Evolutionary conservation across 371 early-diverging fungal species (phyloP).

Genomic region (Parasitella parasitica): DNA sequence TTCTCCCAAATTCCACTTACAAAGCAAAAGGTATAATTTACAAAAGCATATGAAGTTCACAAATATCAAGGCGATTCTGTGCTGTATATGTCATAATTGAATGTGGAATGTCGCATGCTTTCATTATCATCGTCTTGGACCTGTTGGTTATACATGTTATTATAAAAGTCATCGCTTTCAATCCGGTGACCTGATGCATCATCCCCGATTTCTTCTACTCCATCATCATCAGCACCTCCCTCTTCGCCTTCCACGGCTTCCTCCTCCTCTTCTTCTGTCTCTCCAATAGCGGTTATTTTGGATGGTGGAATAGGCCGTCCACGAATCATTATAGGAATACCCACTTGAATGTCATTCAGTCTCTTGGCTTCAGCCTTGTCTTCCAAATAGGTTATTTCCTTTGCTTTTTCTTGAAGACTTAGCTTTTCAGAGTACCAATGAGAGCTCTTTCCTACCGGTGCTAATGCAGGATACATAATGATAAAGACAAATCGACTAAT

Average conservation of each 20-base stretch:
- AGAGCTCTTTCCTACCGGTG: neutral
- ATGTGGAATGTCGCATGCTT: neutral
- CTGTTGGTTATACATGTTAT: neutral
- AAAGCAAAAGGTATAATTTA: neutral
- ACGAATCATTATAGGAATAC: neutral
- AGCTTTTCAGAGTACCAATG: slow-evolving; percentile 3
- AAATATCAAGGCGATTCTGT: neutral
- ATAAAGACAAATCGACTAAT: too few relatives aligned
- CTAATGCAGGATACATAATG: slow-evolving; percentile 10
- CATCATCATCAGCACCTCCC: neutral
- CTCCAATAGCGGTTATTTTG: neutral
- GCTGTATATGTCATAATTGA: neutral
- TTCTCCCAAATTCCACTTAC: neutral
- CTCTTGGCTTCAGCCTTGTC: neutral
- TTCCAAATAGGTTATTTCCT: neutral
- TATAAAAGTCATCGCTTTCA: neutral
- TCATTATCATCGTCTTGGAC: neutral
- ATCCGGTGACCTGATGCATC: too few relatives aligned
- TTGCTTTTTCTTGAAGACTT: neutral
- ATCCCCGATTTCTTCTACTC: neutral
- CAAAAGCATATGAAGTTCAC: neutral
- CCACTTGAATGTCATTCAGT: neutral
- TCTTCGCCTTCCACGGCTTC: neutral
- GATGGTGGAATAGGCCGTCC: neutral
- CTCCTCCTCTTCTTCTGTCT: neutral